Percentiles rank a stretch among this genome's conserved stretches.
Conservation (phyloP, 1,284 basidiomycete species). For the Pseudozyma sp. region DNA sequence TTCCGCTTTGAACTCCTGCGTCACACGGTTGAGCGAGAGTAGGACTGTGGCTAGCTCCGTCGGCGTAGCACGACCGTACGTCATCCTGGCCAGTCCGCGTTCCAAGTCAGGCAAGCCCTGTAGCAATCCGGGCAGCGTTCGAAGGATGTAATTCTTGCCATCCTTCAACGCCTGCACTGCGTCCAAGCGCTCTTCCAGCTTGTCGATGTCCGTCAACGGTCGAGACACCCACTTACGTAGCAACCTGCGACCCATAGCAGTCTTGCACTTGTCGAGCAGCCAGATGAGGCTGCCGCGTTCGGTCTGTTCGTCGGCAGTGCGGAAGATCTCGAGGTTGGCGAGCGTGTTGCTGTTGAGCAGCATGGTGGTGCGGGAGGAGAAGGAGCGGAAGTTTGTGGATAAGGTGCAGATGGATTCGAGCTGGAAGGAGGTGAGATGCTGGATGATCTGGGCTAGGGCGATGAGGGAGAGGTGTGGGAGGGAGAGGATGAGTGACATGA, state of each 20-base stretch:
- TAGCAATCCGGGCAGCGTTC: slow-evolving; percentile 76
- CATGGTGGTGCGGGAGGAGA: slow-evolving; percentile 83
- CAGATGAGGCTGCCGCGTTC: slow-evolving; percentile 83
- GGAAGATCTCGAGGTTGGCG: slow-evolving; percentile 75
- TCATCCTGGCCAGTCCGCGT: slow-evolving; percentile 86
- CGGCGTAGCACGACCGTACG: slow-evolving; percentile 85
- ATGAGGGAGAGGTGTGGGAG: slow-evolving; percentile 74
- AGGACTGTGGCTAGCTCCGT: slow-evolving; percentile 84
- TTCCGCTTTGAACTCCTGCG: slow-evolving; percentile 75
- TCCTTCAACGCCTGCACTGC: slow-evolving; percentile 85
- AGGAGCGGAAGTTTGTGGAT: slow-evolving; percentile 74
- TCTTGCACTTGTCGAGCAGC: slow-evolving; percentile 84
- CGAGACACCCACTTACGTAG: slow-evolving; percentile 87
- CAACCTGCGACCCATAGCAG: slow-evolving; percentile 86
- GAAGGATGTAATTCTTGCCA: slow-evolving; percentile 70
- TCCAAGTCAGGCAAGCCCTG: slow-evolving; percentile 82
- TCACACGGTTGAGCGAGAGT: slow-evolving; percentile 80
- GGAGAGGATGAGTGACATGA: slow-evolving; percentile 33
- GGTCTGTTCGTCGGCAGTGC: slow-evolving; percentile 74
- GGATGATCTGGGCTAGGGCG: slow-evolving; percentile 81
- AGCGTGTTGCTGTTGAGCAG: slow-evolving; percentile 88
- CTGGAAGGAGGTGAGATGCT: slow-evolving; percentile 81
- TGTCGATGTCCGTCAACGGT: slow-evolving; percentile 79
- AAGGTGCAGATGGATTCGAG: slow-evolving; percentile 71
- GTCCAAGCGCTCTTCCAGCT: slow-evolving; percentile 79